phyloP scores from a whole-genome alignment of 108 stramenopile genomes.

The Cylindrotheca closterium region DNA sequence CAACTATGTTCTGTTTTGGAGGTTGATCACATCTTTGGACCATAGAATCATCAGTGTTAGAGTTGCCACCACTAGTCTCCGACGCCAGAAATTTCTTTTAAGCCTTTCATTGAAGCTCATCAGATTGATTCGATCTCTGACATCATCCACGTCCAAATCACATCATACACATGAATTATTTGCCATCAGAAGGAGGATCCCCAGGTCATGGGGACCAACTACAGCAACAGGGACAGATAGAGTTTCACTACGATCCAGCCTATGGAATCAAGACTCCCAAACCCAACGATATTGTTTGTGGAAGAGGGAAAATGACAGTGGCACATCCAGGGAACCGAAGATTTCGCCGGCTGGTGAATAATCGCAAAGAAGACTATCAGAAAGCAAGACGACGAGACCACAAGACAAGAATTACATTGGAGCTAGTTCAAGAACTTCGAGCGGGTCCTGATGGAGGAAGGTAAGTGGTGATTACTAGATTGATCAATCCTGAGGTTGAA shows the following conservation, averaged over 20 bases:
- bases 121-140: no score
- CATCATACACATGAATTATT: no score
- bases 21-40: no score
- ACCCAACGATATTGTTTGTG: slow-evolving; percentile 41
- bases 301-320: slow-evolving; percentile 31
- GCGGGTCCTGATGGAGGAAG: slow-evolving; percentile 8
- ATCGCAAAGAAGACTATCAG: slow-evolving; percentile 32
- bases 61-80: no score
- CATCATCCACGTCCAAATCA: no score
- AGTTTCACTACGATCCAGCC: neutral
- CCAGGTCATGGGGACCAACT: no score
- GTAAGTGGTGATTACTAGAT: slow-evolving; percentile 3
- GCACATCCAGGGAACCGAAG: slow-evolving; percentile 39
- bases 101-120: no score
- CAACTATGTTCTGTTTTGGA: no score
- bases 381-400: slow-evolving; percentile 30
- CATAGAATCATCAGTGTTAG: no score
- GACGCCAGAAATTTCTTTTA: no score
- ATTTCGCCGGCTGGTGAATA: slow-evolving; percentile 37
- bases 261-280: slow-evolving; percentile 11
- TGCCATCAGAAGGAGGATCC: no score
- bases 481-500: neutral
- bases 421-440: slow-evolving; percentile 32
- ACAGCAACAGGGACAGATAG: no score
- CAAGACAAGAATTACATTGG: slow-evolving; percentile 43